Evolutionary conservation across 2,329 filamentous ascomycete species (phyloP).

Genomic region (Phaeosphaeriaceae sp.): DNA sequence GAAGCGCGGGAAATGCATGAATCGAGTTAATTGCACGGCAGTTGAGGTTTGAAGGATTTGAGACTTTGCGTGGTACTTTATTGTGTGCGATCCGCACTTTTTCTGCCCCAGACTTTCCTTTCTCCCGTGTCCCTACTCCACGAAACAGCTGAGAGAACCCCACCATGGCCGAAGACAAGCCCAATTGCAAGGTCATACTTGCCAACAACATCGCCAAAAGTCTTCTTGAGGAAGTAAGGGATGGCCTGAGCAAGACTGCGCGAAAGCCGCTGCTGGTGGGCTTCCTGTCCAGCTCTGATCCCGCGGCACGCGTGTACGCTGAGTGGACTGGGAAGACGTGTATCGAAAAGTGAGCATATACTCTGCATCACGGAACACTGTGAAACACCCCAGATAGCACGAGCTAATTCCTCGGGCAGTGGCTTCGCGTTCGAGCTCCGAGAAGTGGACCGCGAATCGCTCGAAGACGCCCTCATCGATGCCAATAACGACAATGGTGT

Average conservation of each 20-base stretch:
- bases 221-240: constrained; percentile 78
- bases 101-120: background rate
- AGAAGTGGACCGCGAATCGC: constrained; percentile 81
- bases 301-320: constrained; percentile 89
- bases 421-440: constrained; percentile 90
- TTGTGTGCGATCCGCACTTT: background rate
- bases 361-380: constrained; percentile 4
- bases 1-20: constrained; percentile 5
- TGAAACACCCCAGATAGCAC: background rate
- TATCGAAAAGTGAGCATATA: constrained; percentile 81
- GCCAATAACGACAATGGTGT: constrained; percentile 81
- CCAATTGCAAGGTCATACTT: constrained; percentile 88
- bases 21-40: constrained; percentile 6
- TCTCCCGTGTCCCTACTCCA: background rate
- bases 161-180: constrained; percentile 48
- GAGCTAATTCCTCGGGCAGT: constrained; percentile 54
- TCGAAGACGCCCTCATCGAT: constrained; percentile 85
- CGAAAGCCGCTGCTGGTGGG: constrained; percentile 82
- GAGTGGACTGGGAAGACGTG: constrained; percentile 98
- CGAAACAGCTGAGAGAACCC: constrained; percentile 18
- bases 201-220: constrained; percentile 86
- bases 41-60: constrained; percentile 2
- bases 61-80: background rate
- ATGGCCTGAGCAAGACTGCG: constrained; percentile 75
- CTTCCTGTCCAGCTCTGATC: constrained; percentile 91